Evolutionary conservation across 2,329 filamentous ascomycete genomes (phyloP).

Genomic region (Calonectria multiphialidica): DNA sequence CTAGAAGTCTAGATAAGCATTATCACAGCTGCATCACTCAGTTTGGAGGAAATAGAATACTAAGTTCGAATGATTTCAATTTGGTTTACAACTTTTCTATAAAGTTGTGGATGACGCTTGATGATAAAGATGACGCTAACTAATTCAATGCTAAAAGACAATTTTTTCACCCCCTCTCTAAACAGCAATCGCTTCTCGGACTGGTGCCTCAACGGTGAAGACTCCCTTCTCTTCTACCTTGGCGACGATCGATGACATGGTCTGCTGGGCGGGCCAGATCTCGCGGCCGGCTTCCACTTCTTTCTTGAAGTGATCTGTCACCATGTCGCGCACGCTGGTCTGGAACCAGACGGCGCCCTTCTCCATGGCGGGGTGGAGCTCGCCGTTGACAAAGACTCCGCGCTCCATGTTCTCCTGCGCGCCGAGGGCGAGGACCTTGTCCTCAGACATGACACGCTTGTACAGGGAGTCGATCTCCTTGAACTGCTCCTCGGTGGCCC

Average conservation of each 20-base stretch:
- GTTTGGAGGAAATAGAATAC: neutral
- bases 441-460: conserved; percentile 61
- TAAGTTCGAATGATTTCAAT: neutral
- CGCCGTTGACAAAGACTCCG: conserved; percentile 63
- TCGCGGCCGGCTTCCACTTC: conserved; percentile 11
- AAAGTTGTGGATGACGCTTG: neutral
- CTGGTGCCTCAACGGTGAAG: neutral
- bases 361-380: conserved; percentile 64
- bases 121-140: neutral
- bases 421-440: conserved; percentile 62
- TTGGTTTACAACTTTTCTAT: neutral
- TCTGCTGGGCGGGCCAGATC: conserved; percentile 3
- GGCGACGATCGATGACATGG: neutral
- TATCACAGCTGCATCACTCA: too few relatives aligned
- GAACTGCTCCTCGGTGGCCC: conserved; percentile 6
- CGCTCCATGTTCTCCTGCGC: conserved; percentile 64
- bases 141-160: neutral
- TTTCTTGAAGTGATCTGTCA: conserved; percentile 5
- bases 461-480: conserved; percentile 6
- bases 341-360: conserved; percentile 48
- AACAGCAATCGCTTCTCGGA: neutral
- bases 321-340: conserved; percentile 11
- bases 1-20: too few relatives aligned
- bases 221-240: neutral
- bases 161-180: neutral